Percentiles rank a stretch among this genome's conserved stretches.
These are phyloP conservation scores for Kodamaea jinghongensis DNA, from an alignment of 805 yeast species.

Conservation along the genomic window DNA sequence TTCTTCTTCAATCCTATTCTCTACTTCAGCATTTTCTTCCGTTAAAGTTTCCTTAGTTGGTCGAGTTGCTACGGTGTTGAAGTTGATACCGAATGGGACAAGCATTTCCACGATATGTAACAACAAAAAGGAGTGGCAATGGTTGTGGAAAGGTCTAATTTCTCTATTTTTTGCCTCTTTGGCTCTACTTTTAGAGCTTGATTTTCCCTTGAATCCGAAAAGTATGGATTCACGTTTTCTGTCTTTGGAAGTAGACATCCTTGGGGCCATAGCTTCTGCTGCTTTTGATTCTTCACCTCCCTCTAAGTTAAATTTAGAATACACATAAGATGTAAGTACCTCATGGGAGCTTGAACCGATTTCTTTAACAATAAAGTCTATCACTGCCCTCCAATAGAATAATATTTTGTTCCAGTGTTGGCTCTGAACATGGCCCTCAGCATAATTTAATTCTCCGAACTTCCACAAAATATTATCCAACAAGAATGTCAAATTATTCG, in stretches of 20 bases:
- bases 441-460: constrained; percentile 23
- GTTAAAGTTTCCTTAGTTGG: constrained; percentile 4
- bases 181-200: constrained; percentile 15
- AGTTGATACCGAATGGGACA: constrained; percentile 36
- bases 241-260: constrained; percentile 5
- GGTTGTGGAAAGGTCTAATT: constrained; percentile 31
- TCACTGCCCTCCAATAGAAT: constrained; percentile 26
- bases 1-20: constrained; percentile 16
- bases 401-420: constrained; percentile 31
- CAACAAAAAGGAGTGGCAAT: constrained; percentile 33
- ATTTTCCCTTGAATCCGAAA: constrained; percentile 26
- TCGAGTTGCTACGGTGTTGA: constrained; percentile 19
- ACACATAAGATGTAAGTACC: constrained; percentile 29
- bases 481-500: constrained; percentile 24
- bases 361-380: constrained; percentile 34
- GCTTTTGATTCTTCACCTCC: constrained; percentile 6
- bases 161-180: constrained; percentile 16
- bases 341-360: constrained; percentile 39
- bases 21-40: constrained; percentile 6
- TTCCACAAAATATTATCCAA: constrained; percentile 30
- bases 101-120: constrained; percentile 29
- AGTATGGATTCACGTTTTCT: constrained; percentile 23
- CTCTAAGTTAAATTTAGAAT: constrained; percentile 24
- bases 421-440: constrained; percentile 29
- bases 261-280: background rate